Evolutionary conservation across 805 yeast genomes (phyloP), one percentile per base, ranked within the genome.

Genomic region (Kluyveromyces nonfermentans): DNA sequence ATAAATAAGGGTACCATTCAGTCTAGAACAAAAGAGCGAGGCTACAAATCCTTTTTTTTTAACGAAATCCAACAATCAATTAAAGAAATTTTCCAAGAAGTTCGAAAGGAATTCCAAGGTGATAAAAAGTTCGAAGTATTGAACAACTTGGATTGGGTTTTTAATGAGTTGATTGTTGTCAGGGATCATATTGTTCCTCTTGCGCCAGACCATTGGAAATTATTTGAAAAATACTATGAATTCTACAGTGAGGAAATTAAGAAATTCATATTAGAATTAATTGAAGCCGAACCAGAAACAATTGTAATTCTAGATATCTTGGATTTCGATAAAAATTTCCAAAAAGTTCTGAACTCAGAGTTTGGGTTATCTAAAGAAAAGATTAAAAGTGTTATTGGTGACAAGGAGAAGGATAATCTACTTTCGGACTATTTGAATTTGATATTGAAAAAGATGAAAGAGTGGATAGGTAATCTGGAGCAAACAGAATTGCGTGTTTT

Each of bases 251-350:
- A 70, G 21, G 77, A 81, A 45, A 61, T 85, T 25, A 80, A 86
- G 56, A 63, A 68, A 7, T 69, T 88, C 37, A 70, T 88, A n/a
- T 73, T 74, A 54, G 74, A 74, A 5, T 62, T 87, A 36, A 74
- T 86, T 37, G 74, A 76, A 18, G 60, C 75, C 10, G 89, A 88
- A 52, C 93, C 96, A 1, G 85, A 89, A 15, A 93, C 96, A 1
- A 73, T 75, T 20, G 75, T 78, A 19, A 74, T 93, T 41, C 71
- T 88, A 49, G 75, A 75, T 35, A 77, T 89, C n/a, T 68, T 93
- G 42, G 78, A 84, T 30, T 86, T 79, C 58, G 95, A 88, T 53
- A 75, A 81, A 50, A 78, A 74, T 37, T 87, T 85, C 62, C 72
- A 73, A 45, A 65, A 66, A 2, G 72, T 73, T 4, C 65, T 82